Evolutionary conservation across 768 basidiomycete genomes (phyloP).

Genomic region (Calocybe gangraenosa): DNA sequence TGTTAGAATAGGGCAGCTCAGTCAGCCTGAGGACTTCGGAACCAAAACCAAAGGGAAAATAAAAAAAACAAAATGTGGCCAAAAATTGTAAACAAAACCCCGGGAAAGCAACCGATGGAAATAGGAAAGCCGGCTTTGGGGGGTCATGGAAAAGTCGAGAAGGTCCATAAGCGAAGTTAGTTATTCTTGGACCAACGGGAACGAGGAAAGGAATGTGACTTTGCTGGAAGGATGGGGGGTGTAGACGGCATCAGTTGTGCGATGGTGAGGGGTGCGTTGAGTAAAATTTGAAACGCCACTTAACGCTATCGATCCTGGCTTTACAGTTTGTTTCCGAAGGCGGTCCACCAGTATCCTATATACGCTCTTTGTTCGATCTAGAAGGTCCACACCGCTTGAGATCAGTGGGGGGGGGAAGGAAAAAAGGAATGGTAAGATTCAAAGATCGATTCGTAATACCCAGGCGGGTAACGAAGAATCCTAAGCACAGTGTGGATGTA

Average conservation of each 20-base stretch:
- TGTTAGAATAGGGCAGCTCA: no score
- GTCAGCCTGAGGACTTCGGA: no score
- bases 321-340: no score
- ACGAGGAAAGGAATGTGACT: not conserved
- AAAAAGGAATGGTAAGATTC: not conserved
- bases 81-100: no score
- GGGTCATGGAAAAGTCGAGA: slow-evolving; percentile 1
- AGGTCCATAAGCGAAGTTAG: not conserved
- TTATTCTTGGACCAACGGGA: not conserved
- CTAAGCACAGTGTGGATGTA: not conserved
- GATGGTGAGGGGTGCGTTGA: not conserved
- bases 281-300: not conserved
- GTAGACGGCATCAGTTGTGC: no score
- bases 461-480: not conserved
- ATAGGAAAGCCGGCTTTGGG: not conserved
- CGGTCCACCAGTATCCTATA: no score
- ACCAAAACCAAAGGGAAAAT: no score
- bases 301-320: no score
- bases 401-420: not conserved
- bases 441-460: not conserved
- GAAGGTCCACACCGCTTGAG: not conserved
- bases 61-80: no score
- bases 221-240: no score
- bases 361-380: no score
- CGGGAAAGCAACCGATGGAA: no score